These are phyloP conservation scores for Phytophthora boehmeriae DNA, from an alignment of 352 stramenopile genomes.

Conservation along the genomic window DNA sequence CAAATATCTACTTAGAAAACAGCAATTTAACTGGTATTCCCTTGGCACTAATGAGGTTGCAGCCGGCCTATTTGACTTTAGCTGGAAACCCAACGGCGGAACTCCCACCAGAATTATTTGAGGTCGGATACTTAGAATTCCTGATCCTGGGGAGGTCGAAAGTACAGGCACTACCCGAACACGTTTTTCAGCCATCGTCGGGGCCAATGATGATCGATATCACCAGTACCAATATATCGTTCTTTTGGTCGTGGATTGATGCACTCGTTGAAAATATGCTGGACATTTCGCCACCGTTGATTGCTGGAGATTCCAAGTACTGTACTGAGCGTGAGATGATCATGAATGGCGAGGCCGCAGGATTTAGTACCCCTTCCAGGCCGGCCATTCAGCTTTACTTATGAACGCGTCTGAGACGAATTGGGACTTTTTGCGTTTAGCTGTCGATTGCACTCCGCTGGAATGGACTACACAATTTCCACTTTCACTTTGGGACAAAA, in stretches of 20 bases:
- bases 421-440: constrained; percentile 11
- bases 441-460: constrained; percentile 1
- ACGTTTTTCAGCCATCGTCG: neutral
- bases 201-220: constrained; percentile 13
- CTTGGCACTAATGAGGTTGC: constrained; percentile 11
- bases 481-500: neutral
- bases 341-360: constrained; percentile 4
- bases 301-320: constrained; percentile 18
- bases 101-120: constrained; percentile 20
- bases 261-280: constrained; percentile 18
- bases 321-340: constrained; percentile 19
- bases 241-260: constrained; percentile 33
- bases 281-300: constrained; percentile 7
- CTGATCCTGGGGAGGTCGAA: constrained; percentile 19
- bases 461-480: neutral
- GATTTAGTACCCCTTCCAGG: constrained; percentile 13
- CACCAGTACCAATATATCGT: constrained; percentile 13
- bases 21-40: constrained; percentile 14
- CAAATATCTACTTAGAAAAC: constrained; percentile 21
- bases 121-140: constrained; percentile 10
- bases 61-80: constrained; percentile 21
- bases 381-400: constrained; percentile 3
- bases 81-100: constrained; percentile 21
- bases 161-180: constrained; percentile 13
- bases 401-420: constrained; percentile 29